Base-by-base conservation (phyloP, 768 basidiomycete genomes). In the Termitomyces sp. region DNA sequence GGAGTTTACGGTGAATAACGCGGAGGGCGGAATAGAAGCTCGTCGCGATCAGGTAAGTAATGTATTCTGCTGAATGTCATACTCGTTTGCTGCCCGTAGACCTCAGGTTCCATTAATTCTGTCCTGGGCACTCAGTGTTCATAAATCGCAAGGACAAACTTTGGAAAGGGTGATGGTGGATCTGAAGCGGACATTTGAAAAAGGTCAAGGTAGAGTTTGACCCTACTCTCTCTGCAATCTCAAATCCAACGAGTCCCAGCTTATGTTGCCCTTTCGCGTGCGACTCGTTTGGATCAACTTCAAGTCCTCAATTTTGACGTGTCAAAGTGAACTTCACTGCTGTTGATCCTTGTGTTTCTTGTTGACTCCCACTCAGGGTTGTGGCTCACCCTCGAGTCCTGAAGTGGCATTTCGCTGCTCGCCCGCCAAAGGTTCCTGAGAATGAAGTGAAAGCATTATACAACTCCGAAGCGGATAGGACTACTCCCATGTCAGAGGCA, bases 131-230 rank as follows among this genome's bases (percentile, higher is more conserved):
- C 77, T 95, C 68, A 88, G 87, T 50, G 86, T 95, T 38, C 92
- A 95, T 73, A 95, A 95, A 68, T 88, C 88, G 5, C 94, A 96
- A 69, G 94, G 94, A 0, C 93, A 95, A 70, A 95, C 94, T 0
- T 73, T 96, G 47, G 84, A 91, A 53, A 79, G 91, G 51, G 91
- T 95, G 58, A 89, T 86, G 60, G 89, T 95, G 4, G 86, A 95
- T 67, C 79, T 95, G 30, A 69, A 75, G 60, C 79, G 81, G 44
- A 88, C 84, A 1, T 96, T 96, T 72, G 94, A 90, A 69, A 87
- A 82, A 59, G 89, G 89, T 5, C 86, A 91, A 84, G 88, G 88
- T 86, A 51, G 53, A 68, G 53, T 26, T 26, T 40, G 10, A 35
- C 50, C 18, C 3, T 33, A 32, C 1, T 1, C 30, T 35, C 8